These are phyloP conservation scores for Oidiodendron maius DNA, from an alignment of 495 filamentous ascomycete genomes.

Conservation along the genomic window DNA sequence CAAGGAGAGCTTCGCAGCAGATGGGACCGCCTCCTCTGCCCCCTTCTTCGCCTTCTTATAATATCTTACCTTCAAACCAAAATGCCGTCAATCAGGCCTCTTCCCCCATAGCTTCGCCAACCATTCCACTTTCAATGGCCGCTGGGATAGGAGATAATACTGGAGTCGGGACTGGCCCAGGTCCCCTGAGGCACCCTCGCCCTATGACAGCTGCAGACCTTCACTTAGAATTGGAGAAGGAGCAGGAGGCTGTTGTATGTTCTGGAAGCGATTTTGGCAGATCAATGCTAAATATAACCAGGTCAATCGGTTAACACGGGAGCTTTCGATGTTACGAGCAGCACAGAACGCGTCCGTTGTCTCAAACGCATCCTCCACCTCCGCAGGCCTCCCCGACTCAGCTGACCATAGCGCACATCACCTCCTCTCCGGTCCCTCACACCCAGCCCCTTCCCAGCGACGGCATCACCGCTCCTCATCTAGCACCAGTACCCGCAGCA, in stretches of 20 bases:
- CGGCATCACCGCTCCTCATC: conserved; percentile 62
- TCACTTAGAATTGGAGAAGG: conserved; percentile 81
- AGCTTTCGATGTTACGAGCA: conserved; percentile 70
- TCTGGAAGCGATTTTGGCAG: not conserved
- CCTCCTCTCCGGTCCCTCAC: conserved; percentile 40
- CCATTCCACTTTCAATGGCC: conserved; percentile 5
- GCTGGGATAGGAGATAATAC: conserved; percentile 37
- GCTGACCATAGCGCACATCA: conserved; percentile 43
- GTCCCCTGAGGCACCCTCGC: conserved; percentile 71
- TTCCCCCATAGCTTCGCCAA: conserved; percentile 16
- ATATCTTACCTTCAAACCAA: conserved; percentile 49
- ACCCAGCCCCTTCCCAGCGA: conserved; percentile 44
- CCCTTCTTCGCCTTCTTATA: conserved; percentile 18
- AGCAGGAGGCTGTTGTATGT: conserved; percentile 88
- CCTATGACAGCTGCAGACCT: conserved; percentile 83
- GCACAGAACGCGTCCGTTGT: conserved; percentile 76
- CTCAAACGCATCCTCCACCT: conserved; percentile 71
- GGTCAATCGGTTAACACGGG: conserved; percentile 89
- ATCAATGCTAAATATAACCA: conserved; percentile 28
- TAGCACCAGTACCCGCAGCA: conserved; percentile 50
- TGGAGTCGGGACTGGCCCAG: conserved; percentile 56
- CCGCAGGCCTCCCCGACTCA: conserved; percentile 50
- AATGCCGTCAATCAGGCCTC: conserved; percentile 37
- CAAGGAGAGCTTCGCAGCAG: conserved; percentile 17
- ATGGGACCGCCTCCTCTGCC: conserved; percentile 12